Evolutionary conservation across 139 green algal species (phyloP).

Genomic region (Tetradesmus obliquus): DNA sequence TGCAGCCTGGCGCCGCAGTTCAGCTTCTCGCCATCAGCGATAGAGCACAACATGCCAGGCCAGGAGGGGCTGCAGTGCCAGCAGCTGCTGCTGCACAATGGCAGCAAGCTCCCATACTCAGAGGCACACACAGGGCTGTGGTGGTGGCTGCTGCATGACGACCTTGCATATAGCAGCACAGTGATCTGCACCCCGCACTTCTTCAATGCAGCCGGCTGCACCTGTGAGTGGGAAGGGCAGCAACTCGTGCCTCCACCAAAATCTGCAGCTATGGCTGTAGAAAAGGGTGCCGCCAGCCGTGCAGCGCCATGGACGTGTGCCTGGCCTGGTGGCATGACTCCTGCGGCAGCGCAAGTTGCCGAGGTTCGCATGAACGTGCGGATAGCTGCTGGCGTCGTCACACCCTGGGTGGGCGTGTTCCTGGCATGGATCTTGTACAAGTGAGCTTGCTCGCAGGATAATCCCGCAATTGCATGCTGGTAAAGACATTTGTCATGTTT

Average conservation of each 20-base stretch:
- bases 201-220: neutral
- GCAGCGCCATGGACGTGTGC: neutral
- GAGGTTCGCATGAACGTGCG: neutral
- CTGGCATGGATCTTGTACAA: neutral
- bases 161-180: neutral
- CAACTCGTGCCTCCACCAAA: neutral
- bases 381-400: neutral
- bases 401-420: neutral
- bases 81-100: slow-evolving; percentile 1
- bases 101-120: neutral
- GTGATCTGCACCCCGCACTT: neutral
- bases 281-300: neutral
- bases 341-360: neutral
- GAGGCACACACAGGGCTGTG: neutral
- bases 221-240: neutral
- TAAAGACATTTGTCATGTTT: no score
- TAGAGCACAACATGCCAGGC: neutral
- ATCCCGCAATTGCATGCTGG: neutral
- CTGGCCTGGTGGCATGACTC: neutral
- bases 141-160: neutral
- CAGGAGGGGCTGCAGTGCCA: neutral
- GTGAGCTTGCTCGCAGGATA: neutral
- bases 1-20: neutral
- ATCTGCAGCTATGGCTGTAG: neutral
- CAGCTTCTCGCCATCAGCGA: neutral